Percentiles rank a stretch among this genome's conserved stretches.
phyloP scores from a whole-genome alignment of 1,284 basidiomycete species.

The Polyporus tsugae region DNA sequence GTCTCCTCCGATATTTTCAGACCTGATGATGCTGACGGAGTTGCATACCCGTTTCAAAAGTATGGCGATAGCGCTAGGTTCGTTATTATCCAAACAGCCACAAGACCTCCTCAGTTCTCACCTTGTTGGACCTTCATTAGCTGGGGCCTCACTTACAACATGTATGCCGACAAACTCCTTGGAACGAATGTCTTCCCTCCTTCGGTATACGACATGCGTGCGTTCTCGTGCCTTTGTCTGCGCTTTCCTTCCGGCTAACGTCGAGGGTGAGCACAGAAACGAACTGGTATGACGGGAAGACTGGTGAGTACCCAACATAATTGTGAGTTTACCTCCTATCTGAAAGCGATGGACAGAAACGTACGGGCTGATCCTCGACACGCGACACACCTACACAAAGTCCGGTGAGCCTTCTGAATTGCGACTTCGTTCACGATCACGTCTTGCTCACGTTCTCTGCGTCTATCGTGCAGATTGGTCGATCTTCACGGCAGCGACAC shows the following conservation, averaged over 20 bases:
- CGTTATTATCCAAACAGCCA: neutral
- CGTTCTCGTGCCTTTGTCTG: constrained; percentile 32
- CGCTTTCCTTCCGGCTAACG: neutral
- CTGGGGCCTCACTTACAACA: constrained; percentile 74
- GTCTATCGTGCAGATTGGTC: constrained; percentile 58
- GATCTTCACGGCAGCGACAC: constrained; percentile 64
- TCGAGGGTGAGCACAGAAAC: constrained; percentile 51
- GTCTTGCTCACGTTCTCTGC: neutral
- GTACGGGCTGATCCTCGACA: constrained; percentile 72
- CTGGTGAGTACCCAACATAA: constrained; percentile 44
- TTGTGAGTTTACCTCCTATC: neutral
- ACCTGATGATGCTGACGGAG: neutral
- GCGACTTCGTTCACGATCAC: neutral
- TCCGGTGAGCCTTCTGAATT: constrained; percentile 50
- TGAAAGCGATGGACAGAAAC: constrained; percentile 41
- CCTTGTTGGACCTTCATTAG: constrained; percentile 37
- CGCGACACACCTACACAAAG: constrained; percentile 73
- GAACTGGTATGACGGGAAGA: constrained; percentile 66
- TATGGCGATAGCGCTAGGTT: constrained; percentile 51
- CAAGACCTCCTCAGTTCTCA: neutral
- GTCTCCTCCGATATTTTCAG: too few species aligned
- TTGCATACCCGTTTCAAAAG: constrained; percentile 32
- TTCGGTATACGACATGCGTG: constrained; percentile 69
- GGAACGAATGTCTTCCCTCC: constrained; percentile 67
- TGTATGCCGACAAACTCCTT: constrained; percentile 71